Evolutionary conservation across 192 early-diverging fungal species (phyloP).

Genomic region (Rhizoclosmatium globosum): DNA sequence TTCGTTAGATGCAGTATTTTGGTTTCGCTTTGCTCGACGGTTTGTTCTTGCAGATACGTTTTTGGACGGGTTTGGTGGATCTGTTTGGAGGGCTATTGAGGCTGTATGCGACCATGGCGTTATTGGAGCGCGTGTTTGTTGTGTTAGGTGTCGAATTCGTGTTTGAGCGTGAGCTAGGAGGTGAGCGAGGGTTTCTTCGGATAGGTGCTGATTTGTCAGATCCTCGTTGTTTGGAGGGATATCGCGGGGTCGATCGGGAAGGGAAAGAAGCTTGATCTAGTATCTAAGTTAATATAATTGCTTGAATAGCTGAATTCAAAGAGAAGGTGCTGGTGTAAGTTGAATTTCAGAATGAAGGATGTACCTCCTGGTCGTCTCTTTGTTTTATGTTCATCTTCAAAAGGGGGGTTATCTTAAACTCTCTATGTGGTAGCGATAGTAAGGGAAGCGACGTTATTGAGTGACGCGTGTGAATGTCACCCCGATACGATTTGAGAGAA

Average conservation of each 20-base stretch:
- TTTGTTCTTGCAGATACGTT: neutral
- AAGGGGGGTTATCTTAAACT: neutral
- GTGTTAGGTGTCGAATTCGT: constrained; percentile 7
- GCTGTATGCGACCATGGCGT: neutral
- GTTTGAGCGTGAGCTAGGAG: constrained; percentile 26
- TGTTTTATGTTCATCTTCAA: neutral
- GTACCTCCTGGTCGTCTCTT: neutral
- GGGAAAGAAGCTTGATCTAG: neutral
- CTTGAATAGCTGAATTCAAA: neutral
- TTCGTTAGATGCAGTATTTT: neutral
- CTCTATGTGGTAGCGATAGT: neutral
- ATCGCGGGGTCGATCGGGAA: neutral
- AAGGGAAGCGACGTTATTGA: neutral
- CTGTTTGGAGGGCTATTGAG: constrained; percentile 16
- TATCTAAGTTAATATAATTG: neutral
- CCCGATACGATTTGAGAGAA: neutral
- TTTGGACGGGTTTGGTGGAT: constrained; percentile 1
- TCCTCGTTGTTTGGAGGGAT: neutral
- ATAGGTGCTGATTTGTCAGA: neutral
- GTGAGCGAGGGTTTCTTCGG: neutral
- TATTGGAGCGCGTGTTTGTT: neutral
- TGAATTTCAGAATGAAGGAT: neutral
- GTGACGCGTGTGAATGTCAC: no score
- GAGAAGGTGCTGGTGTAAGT: neutral
- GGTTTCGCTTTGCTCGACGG: neutral